Percentiles rank a stretch among this genome's conserved stretches.
Conservation (phyloP, 1,284 basidiomycete genomes). For the Austropuccinia psidii region DNA sequence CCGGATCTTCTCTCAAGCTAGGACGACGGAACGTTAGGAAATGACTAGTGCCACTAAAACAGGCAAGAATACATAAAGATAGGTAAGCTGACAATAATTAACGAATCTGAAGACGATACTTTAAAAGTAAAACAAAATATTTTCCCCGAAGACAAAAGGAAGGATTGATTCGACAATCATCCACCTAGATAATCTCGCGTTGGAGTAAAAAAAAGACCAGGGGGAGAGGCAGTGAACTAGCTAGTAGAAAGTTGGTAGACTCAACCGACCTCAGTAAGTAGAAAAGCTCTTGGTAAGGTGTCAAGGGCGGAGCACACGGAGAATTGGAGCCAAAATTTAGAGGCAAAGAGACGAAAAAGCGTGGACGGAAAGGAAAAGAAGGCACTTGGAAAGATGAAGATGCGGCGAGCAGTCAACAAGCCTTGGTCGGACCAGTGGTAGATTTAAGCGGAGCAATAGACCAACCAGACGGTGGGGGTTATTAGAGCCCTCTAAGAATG, state of each 20-base stretch:
- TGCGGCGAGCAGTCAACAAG: neutral
- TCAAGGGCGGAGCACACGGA: conserved; percentile 21
- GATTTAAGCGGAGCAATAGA: conserved; percentile 14
- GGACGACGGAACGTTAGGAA: conserved; percentile 27
- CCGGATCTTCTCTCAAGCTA: conserved; percentile 1
- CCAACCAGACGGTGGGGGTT: conserved; percentile 10
- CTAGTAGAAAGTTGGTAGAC: conserved; percentile 14
- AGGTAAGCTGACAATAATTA: neutral
- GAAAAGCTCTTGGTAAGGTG: conserved; percentile 6
- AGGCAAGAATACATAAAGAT: neutral
- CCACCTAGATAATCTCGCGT: neutral
- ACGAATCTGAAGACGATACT: neutral
- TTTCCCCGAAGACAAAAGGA: neutral
- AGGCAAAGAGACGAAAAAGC: conserved; percentile 3
- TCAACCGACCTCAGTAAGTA: neutral
- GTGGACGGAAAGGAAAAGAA: neutral
- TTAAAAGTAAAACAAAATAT: conserved; percentile 1
- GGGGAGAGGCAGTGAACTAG: neutral
- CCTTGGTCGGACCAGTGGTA: conserved; percentile 27
- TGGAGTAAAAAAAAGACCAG: conserved; percentile 1
- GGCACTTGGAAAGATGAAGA: neutral
- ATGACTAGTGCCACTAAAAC: neutral
- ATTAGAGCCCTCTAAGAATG: neutral
- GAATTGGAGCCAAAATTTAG: neutral
- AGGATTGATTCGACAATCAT: neutral